Base-by-base conservation (phyloP, 2,329 filamentous ascomycete genomes). In the Alternaria arbusti region DNA sequence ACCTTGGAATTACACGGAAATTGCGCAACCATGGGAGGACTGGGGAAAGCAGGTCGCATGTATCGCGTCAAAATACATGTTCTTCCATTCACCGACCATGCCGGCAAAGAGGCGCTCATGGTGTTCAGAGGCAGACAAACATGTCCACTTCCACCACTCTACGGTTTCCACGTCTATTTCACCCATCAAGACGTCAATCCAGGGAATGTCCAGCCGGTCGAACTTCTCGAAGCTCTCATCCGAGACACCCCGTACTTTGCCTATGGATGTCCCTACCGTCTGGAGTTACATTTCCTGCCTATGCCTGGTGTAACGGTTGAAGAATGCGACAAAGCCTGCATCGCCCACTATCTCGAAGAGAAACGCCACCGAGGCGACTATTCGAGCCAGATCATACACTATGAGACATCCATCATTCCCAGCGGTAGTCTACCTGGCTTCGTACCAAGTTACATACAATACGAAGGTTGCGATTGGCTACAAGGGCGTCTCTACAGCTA, bases 101-200 rank as follows among this genome's bases (percentile, higher is more conserved):
- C 57, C 28, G 54, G 57, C 23, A 50, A 36, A 26, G 44, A 64
- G 50, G 61, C 64, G 30, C 58, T 66, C 11, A 59, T 64, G 25
- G 51, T 66, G 20, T 64, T 66, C 4, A 2, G 22, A 36, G 57
- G 61, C 61, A 1, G 22, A 50, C 57, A 56, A 51, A 54, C 57
- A n/a, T 64, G 61, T 13, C 61, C 64, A 15, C 64, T 66, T 52
- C 64, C 64, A 17, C 61, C 55, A 25, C 64, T 66, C 51, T 66
- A 23, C 30, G 59, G 54, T 55, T 66, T 66, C 46, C 57, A 58
- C 26, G 56, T 66, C 45, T 66, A 66, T 54, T 66, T 66, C 46
- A 66, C 64, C 43, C 61, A 63, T 47, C 50, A 50, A 22, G 60
- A 64, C 7, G 57, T 50, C 15, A 66, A 55, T n/a, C 45, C 32